Conservation (phyloP, 2,329 filamentous ascomycete genomes). For the Rhinocladiella mackenziei region DNA sequence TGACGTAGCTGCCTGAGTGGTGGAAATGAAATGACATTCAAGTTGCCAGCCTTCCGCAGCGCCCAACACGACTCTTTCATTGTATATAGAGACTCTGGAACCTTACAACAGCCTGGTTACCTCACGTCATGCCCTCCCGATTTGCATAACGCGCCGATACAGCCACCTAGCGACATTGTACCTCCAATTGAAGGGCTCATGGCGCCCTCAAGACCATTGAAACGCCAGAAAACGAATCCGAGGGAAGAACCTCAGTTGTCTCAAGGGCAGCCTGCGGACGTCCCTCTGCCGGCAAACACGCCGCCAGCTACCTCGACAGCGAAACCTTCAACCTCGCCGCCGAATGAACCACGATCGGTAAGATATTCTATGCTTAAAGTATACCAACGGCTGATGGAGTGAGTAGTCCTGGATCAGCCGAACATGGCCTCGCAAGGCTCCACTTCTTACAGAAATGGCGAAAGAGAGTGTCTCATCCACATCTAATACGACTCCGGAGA, state of each 20-base stretch:
- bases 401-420: slow-evolving; percentile 41
- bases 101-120: background rate
- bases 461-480: slow-evolving; percentile 48
- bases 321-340: background rate
- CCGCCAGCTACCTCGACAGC: slow-evolving; percentile 4
- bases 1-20: too few species aligned
- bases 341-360: slow-evolving; percentile 18
- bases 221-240: slow-evolving; percentile 29
- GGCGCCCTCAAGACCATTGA: slow-evolving; percentile 27
- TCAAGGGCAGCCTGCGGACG: slow-evolving; percentile 15
- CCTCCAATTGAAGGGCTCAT: slow-evolving; percentile 11
- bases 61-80: too few species aligned
- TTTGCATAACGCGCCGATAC: too few species aligned
- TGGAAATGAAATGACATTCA: too few species aligned
- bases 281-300: slow-evolving; percentile 21
- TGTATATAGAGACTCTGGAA: too few species aligned
- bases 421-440: slow-evolving; percentile 48
- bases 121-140: background rate
- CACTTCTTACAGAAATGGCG: slow-evolving; percentile 48
- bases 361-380: background rate
- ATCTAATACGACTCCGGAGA: slow-evolving; percentile 37
- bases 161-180: too few species aligned
- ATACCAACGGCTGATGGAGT: background rate
- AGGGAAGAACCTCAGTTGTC: slow-evolving; percentile 10
- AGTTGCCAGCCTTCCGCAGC: too few species aligned